phyloP scores from a whole-genome alignment of 2,329 filamentous ascomycete species.

The Dryadomyces quercus-mongolicae region DNA sequence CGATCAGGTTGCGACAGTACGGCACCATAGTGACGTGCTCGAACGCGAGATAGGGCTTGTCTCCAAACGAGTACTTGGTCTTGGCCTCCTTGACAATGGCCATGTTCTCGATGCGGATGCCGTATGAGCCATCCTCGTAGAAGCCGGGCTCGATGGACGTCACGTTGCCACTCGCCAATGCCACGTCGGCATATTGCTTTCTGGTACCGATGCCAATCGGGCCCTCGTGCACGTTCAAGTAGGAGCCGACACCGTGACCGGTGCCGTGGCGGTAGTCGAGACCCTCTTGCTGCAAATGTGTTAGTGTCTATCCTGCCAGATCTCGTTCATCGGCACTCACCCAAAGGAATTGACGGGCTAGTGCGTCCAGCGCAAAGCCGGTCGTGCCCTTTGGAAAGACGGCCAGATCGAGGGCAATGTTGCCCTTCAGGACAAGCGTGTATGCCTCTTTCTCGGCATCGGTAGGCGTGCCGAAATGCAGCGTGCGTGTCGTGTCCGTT shows the following conservation, averaged over 20 bases:
- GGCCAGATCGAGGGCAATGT: constrained; percentile 76
- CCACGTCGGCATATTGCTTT: constrained; percentile 81
- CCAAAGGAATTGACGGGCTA: constrained; percentile 90
- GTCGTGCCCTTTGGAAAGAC: constrained; percentile 92
- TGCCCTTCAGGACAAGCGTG: constrained; percentile 86
- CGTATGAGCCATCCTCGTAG: constrained; percentile 91
- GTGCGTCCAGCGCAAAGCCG: constrained; percentile 77
- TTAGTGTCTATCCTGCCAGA: background rate
- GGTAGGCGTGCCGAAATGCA: constrained; percentile 81
- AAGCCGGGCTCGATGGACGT: constrained; percentile 94
- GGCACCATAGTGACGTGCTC: constrained; percentile 97
- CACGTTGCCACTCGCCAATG: constrained; percentile 83
- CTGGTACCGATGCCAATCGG: constrained; percentile 93
- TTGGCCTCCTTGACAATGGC: constrained; percentile 82
- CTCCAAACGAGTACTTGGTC: constrained; percentile 78
- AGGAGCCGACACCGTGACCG: constrained; percentile 90
- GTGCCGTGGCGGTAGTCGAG: constrained; percentile 95
- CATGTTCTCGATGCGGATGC: constrained; percentile 94
- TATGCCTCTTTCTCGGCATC: constrained; percentile 79
- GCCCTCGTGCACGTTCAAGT: constrained; percentile 92
- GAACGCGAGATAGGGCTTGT: constrained; percentile 89
- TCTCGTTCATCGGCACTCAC: constrained; percentile 29
- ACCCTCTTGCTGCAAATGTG: constrained; percentile 46
- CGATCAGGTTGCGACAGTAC: constrained; percentile 80
- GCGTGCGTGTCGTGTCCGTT: constrained; percentile 85